Evolutionary conservation across 768 basidiomycete species (phyloP).

Genomic region (Hortiboletus campestris): DNA sequence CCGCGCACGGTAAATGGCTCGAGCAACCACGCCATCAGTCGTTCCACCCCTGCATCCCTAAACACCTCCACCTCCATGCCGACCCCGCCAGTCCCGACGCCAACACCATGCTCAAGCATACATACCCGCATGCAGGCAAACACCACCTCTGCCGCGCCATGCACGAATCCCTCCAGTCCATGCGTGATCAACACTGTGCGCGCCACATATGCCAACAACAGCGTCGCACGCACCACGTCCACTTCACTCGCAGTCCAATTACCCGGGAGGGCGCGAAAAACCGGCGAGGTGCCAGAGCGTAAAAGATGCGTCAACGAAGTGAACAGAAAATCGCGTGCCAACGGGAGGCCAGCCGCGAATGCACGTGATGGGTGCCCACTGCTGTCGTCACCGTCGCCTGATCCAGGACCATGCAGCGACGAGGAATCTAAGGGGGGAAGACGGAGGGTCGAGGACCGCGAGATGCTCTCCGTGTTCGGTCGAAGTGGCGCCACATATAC

Average conservation of each 20-base stretch:
- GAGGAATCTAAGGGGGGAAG: constrained; percentile 20
- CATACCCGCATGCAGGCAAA: constrained; percentile 91
- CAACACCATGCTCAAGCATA: constrained; percentile 85
- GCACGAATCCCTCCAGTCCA: constrained; percentile 37
- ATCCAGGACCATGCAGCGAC: not conserved
- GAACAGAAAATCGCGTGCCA: constrained; percentile 64
- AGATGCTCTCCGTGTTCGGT: constrained; percentile 55
- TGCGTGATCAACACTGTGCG: constrained; percentile 45
- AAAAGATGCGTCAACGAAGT: constrained; percentile 75
- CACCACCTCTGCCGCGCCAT: constrained; percentile 37
- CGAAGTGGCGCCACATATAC: constrained; percentile 50
- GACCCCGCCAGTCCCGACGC: constrained; percentile 15
- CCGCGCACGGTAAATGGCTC: constrained; percentile 45
- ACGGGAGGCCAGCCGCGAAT: constrained; percentile 41
- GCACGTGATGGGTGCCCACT: not conserved
- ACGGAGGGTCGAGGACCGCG: constrained; percentile 53
- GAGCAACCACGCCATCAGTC: constrained; percentile 59
- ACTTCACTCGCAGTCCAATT: constrained; percentile 80
- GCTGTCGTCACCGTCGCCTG: not conserved
- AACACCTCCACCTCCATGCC: constrained; percentile 61
- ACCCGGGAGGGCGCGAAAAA: constrained; percentile 64
- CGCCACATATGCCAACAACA: constrained; percentile 57
- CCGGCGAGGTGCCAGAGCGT: constrained; percentile 68
- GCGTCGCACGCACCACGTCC: constrained; percentile 67
- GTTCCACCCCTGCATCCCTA: constrained; percentile 63